Conservation (phyloP, 2,329 filamentous ascomycete genomes). For the Emmonsia crescens region DNA sequence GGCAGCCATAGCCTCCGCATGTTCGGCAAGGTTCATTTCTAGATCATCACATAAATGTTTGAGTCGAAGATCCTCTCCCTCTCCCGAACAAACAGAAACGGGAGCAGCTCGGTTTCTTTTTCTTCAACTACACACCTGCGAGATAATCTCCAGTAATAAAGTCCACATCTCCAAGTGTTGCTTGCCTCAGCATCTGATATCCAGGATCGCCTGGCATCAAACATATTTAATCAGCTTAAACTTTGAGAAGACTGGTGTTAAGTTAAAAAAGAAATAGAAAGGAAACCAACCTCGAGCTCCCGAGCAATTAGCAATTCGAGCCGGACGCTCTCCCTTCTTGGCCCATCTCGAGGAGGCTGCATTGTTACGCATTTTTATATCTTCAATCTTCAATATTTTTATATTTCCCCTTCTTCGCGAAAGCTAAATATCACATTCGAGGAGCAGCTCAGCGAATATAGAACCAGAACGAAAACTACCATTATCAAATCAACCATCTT, state of each 20-base stretch:
- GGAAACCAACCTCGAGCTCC: conserved; percentile 13
- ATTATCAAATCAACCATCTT: neutral
- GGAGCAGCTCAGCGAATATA: neutral
- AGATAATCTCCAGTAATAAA: conserved; percentile 47
- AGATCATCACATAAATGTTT: conserved; percentile 6
- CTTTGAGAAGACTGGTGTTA: neutral
- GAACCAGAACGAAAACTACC: neutral
- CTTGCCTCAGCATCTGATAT: conserved; percentile 29
- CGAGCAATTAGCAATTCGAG: conserved; percentile 20
- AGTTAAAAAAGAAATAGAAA: neutral
- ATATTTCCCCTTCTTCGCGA: neutral
- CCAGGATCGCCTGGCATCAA: conserved; percentile 23
- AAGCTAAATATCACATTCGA: neutral
- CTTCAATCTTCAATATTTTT: neutral
- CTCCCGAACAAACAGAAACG: neutral
- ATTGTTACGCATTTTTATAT: neutral
- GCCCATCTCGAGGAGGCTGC: conserved; percentile 6
- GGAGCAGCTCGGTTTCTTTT: neutral
- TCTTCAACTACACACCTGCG: conserved; percentile 21
- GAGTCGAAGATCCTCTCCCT: neutral
- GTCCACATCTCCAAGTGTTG: conserved; percentile 31
- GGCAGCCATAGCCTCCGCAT: conserved; percentile 30
- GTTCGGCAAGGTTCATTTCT: conserved; percentile 39
- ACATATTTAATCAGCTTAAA: neutral
- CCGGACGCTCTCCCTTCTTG: conserved; percentile 12